Base-by-base conservation (phyloP, 2,329 filamentous ascomycete genomes). In the Hymenoscyphus fraxineus region DNA sequence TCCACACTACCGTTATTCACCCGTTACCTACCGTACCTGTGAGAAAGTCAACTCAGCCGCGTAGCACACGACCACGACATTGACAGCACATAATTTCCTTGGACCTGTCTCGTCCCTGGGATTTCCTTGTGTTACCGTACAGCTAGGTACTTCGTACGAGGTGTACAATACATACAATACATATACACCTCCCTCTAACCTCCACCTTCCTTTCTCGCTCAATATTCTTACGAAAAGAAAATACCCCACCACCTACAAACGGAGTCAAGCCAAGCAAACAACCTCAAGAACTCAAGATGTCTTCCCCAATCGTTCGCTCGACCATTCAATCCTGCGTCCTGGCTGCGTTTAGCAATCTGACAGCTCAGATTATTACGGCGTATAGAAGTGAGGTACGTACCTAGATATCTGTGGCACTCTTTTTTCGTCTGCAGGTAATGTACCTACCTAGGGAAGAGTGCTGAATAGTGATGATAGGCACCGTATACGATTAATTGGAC, bases 301-400 rank as follows among this genome's bases (percentile, higher is more conserved):
- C 64, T 65, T 78, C 84, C 2, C 82, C 86, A 4, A 82, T 91
- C 56, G 74, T 87, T 32, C 80, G 77, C 60, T 84, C 85, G 39
- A 89, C 86, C 5, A 70, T 89, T 59, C 90, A 93, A 78, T 85
- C 88, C 22, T 84, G 85, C 27, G 73, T 86, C 39, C 81, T 94
- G 41, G 85, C 83, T 67, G 85, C 85, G 59, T 79, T 88, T 16
- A 91, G 90, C 66, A 93, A 92, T 73, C 74, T 93, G 32, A 77
- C 94, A 58, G 91, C 90, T 10, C 92, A 95, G 77, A 78, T 81
- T 64, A 84, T 95, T 66, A 82, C 82, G 7, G 83, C 88, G 7
- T 88, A 88, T 71, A 83, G 82, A 71, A 77, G 78, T 51, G 79
- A 84, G 71, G 89, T 90, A 80, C 66, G 80, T 61, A 57, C 22